Base-by-base conservation (phyloP, 495 filamentous ascomycete species). In the Talaromyces borbonicus region DNA sequence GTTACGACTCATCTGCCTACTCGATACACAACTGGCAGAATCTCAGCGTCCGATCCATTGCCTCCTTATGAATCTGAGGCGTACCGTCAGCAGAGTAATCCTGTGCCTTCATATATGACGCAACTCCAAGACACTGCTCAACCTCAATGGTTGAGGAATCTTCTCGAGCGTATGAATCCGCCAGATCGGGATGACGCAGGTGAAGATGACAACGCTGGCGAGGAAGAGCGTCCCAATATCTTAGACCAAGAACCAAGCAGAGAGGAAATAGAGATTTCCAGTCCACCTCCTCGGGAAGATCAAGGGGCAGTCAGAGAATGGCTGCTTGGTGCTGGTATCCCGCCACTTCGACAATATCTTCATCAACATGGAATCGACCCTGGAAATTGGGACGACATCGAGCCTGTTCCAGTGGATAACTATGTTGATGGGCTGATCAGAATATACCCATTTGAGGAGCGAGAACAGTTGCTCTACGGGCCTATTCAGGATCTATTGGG, bases 41-140 rank as follows among this genome's bases (percentile, higher is more conserved):
- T 72, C 9, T 72, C 68, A 2, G 52, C 68, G 4, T 69, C 66
- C 9, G 68, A 72, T 24, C 68, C 68, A 25, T 60, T 72, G 11
- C 68, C 68, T 19, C 68, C 68, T 0, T 64, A 66, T 36, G 66
- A 66, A 4, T 69, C 68, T 1, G 65, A 68, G 38, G 68, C 66
- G 12, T 64, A 55, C 38, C 56, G 60, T 23, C 54, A 66, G 39
- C 66, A 72, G 48, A 56, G 59, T 3, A 58, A 68, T 24, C 66
- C 65, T 26, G 54, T 58, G 0, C 65, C 66, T 7, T 56, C 65
- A 4, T 69, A 66, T 31, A 22, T 65, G 3, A 49, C 56, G 14
- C 62, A 48, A 18, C 49, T 67, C 16, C 63, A 65, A 14, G 61
- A 62, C 47, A 56, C 26, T 5, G 61, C 52, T 12, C 56, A 61